Percentiles rank a stretch among this genome's conserved stretches.
Conservation (phyloP, 345 rosid genomes). For the Acer saccharum region DNA sequence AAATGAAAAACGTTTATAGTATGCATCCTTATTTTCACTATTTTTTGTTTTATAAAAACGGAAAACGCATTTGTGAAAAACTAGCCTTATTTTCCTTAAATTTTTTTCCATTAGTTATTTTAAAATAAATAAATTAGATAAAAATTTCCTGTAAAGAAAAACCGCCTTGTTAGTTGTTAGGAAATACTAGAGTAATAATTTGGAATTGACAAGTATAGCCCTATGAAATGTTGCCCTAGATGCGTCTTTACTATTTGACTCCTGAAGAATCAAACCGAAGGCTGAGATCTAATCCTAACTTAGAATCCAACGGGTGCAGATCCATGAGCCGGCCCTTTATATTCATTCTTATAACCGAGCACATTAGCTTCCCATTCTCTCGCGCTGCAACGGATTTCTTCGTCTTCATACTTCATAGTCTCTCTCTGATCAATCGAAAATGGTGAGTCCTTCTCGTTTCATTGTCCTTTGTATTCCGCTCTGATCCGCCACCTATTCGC, state of each 20-base stretch:
- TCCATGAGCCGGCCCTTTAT: background rate
- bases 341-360: background rate
- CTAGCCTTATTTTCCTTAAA: too few species aligned
- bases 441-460: background rate
- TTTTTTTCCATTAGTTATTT: too few species aligned
- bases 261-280: background rate
- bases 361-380: background rate
- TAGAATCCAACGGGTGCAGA: background rate
- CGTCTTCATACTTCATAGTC: background rate
- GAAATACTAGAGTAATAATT: background rate
- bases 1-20: too few species aligned
- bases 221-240: constrained; percentile 6
- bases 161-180: background rate
- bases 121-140: too few species aligned
- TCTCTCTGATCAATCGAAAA: background rate
- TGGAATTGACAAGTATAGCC: background rate
- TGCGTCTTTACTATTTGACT: too few species aligned
- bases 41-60: too few species aligned
- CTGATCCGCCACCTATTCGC: background rate
- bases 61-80: too few species aligned
- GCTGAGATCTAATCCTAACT: background rate
- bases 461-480: background rate
- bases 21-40: too few species aligned
- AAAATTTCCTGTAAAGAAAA: too few species aligned
- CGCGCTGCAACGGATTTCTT: background rate